Evolutionary conservation across 2,329 filamentous ascomycete species (phyloP).

Genomic region (Penicillium sp.): DNA sequence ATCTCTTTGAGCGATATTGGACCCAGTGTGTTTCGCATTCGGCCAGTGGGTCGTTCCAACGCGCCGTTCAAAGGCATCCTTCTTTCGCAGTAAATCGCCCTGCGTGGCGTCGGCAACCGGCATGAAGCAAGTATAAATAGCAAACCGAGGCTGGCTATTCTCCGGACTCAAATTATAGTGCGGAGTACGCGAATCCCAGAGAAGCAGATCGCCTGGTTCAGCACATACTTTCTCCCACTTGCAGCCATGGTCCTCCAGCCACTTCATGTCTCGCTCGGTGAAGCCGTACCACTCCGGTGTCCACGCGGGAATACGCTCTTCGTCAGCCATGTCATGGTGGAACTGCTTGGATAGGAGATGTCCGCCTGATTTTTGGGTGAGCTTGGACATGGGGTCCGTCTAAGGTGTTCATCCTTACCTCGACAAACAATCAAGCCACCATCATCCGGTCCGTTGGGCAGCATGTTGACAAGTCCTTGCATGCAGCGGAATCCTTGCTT

Average conservation of each 20-base stretch:
- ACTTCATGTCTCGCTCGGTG: slow-evolving; percentile 30
- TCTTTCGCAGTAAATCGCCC: slow-evolving; percentile 45
- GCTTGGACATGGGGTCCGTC: neutral
- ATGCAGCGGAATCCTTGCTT: slow-evolving; percentile 52
- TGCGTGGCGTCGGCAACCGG: slow-evolving; percentile 42
- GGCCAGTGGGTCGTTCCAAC: slow-evolving; percentile 46
- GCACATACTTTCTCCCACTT: slow-evolving; percentile 40
- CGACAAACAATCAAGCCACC: slow-evolving; percentile 39
- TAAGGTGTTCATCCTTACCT: slow-evolving; percentile 7
- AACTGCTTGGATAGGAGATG: slow-evolving; percentile 35
- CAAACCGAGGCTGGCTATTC: slow-evolving; percentile 30
- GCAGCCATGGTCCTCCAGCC: slow-evolving; percentile 32
- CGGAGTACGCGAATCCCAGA: slow-evolving; percentile 43
- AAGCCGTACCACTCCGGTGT: slow-evolving; percentile 34
- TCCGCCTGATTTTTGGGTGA: neutral
- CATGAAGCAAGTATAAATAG: slow-evolving; percentile 44
- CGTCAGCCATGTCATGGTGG: slow-evolving; percentile 28
- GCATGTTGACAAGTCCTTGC: slow-evolving; percentile 53
- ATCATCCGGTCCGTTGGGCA: slow-evolving; percentile 37
- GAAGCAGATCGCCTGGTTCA: slow-evolving; percentile 46
- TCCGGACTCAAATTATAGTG: slow-evolving; percentile 44
- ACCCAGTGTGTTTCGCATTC: slow-evolving; percentile 24
- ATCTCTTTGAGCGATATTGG: slow-evolving; percentile 23
- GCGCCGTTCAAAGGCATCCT: slow-evolving; percentile 40
- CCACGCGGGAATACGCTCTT: slow-evolving; percentile 28